phyloP scores from a whole-genome alignment of 352 stramenopile genomes.

The Globisporangium takayamanum region DNA sequence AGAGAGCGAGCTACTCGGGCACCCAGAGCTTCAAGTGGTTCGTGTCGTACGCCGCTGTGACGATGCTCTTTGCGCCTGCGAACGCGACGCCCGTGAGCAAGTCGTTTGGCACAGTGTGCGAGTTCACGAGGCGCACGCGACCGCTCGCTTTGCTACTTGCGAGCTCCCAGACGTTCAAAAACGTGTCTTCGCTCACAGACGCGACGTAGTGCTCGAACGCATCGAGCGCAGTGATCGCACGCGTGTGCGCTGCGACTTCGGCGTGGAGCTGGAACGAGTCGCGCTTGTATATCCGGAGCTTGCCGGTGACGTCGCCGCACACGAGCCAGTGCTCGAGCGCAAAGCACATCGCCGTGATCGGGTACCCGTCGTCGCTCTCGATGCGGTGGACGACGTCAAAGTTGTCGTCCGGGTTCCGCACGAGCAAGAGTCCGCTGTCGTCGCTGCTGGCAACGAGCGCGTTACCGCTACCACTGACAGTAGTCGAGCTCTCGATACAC shows the following conservation, averaged over 20 bases:
- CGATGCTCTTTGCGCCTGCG: constrained; percentile 32
- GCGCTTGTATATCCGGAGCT: constrained; percentile 48
- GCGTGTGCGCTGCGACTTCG: constrained; percentile 63
- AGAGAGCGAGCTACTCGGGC: constrained; percentile 25
- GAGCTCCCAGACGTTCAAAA: constrained; percentile 75
- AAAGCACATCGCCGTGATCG: constrained; percentile 49
- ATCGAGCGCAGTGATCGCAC: constrained; percentile 61
- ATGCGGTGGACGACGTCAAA: constrained; percentile 67
- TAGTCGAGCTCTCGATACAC: constrained; percentile 40
- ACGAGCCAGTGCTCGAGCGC: constrained; percentile 48
- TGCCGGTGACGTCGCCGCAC: constrained; percentile 49
- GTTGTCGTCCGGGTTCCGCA: constrained; percentile 40
- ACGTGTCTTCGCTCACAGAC: constrained; percentile 72
- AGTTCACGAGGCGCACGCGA: constrained; percentile 48
- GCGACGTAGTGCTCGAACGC: constrained; percentile 39
- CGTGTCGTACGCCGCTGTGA: constrained; percentile 61
- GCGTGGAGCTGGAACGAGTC: constrained; percentile 40
- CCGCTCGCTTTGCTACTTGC: constrained; percentile 14
- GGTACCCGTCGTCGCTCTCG: constrained; percentile 26
- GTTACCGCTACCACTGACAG: constrained; percentile 5
- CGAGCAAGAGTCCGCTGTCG: constrained; percentile 46
- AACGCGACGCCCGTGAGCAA: constrained; percentile 58
- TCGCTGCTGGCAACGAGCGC: constrained; percentile 50
- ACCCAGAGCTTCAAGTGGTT: constrained; percentile 67
- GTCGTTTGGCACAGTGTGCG: constrained; percentile 54